Percentiles rank a stretch among this genome's conserved stretches.
phyloP scores from a whole-genome alignment of 345 rosid genomes.

The Odontarrhena argentea region DNA sequence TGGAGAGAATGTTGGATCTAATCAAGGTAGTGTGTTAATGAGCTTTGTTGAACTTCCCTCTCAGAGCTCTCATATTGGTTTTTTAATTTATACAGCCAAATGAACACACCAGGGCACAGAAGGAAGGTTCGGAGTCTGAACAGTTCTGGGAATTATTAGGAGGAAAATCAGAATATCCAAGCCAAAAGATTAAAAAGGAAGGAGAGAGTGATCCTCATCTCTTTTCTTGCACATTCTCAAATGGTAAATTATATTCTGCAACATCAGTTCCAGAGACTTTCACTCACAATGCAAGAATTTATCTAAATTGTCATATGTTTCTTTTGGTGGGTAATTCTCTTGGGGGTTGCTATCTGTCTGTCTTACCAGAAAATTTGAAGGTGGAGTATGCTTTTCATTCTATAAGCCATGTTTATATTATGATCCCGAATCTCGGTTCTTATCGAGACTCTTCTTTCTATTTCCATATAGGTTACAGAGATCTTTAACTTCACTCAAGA shows the following conservation, averaged over 20 bases:
- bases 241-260: conserved; percentile 33
- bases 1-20: conserved; percentile 94
- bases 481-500: conserved; percentile 89
- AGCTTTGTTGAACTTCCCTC: conserved; percentile 20
- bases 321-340: conserved; percentile 19
- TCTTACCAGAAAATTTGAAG: conserved; percentile 75
- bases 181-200: conserved; percentile 67
- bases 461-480: conserved; percentile 71
- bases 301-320: conserved; percentile 5
- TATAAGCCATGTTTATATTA: conserved; percentile 10
- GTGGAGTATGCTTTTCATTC: conserved; percentile 35
- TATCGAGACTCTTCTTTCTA: conserved; percentile 6
- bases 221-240: conserved; percentile 72
- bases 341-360: conserved; percentile 12
- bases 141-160: conserved; percentile 91
- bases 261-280: background rate
- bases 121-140: conserved; percentile 93
- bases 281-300: background rate
- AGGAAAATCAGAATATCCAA: conserved; percentile 81
- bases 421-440: conserved; percentile 20
- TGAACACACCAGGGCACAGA: conserved; percentile 72
- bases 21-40: conserved; percentile 62
- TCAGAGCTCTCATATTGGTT: conserved; percentile 24
- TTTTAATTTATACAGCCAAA: conserved; percentile 68
- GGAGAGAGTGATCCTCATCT: conserved; percentile 94